Base-by-base conservation (phyloP, 1,284 basidiomycete genomes). In the Chondrostereum purpureum region DNA sequence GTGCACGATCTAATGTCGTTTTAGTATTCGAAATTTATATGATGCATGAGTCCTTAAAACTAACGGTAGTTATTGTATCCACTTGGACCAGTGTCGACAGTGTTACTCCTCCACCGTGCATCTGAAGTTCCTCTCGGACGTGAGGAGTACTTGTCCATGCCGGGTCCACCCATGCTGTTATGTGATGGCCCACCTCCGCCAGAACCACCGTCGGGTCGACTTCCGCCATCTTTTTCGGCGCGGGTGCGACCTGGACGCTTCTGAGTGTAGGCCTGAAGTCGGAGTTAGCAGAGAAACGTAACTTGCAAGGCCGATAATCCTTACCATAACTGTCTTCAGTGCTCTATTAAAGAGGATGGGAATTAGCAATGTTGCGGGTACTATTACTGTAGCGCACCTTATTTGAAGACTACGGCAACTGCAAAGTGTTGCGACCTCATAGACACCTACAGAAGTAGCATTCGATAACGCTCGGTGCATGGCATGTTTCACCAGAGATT, bases 351-450 rank as follows among this genome's bases (percentile, higher is more conserved):
- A 49, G 21, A 42, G 42, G 38, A 20, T 51, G 53, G 33, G 12
- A 39, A n/a, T 27, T 18, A 31, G 27, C 19, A 13, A 23, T 14
- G 13, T 45, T 14, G 3, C 38, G 24, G 21, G 44, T 50, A 39
- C 18, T 34, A 36, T 22, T 24, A 22, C 39, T 42, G 23, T 34
- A 36, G 66, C 81, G 48, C 56, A 84, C 78, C 92, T 75, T 53
- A 95, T 92, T 58, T 95, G 90, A 44, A 97, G 68, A 56, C 86
- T 88, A 53, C 89, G 80, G 62, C 88, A 89, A 54, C 82, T 88
- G 58, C 92, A 93, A 6, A 96, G 70, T 1, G 92, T 92, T 4
- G 93, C 92, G 4, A 95, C 90, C 60, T 95, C 92, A 61, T 95
- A 94, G 19, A 96, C 86, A 34, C 88, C 89, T 6, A 94, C 88